Percentiles rank a stretch among this genome's conserved stretches.
phyloP scores from a whole-genome alignment of 768 basidiomycete genomes.

The Coprinopsis cinerea region DNA sequence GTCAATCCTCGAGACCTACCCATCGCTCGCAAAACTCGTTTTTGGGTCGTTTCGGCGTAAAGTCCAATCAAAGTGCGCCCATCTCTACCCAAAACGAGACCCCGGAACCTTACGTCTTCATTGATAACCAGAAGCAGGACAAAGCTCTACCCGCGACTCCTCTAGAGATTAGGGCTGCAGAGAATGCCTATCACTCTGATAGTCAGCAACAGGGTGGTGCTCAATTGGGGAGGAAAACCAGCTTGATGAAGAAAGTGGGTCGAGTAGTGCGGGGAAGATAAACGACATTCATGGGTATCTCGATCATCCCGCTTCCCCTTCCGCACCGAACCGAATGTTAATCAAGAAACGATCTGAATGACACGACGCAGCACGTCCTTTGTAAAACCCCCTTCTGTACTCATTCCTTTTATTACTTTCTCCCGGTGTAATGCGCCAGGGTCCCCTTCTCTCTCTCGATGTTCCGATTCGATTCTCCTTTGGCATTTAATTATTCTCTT shows the following conservation, averaged over 20 bases:
- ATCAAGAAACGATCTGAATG: not conserved
- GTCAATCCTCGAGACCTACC: conserved; percentile 43
- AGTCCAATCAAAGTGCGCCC: conserved; percentile 21
- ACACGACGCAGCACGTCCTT: no score
- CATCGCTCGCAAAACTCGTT: conserved; percentile 73
- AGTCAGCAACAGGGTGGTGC: conserved; percentile 28
- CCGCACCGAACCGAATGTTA: not conserved
- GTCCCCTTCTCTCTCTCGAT: no score
- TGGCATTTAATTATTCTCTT: no score
- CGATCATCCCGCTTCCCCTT: not conserved
- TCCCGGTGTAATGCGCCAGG: no score
- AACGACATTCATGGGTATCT: conserved; percentile 10
- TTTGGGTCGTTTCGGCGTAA: conserved; percentile 60
- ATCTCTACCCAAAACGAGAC: conserved; percentile 24
- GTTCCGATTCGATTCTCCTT: no score
- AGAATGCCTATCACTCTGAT: conserved; percentile 46
- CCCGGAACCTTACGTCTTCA: conserved; percentile 60
- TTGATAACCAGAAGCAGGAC: conserved; percentile 46
- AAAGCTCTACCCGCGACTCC: conserved; percentile 51
- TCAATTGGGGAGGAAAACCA: conserved; percentile 63
- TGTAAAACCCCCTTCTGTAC: no score
- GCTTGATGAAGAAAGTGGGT: conserved; percentile 76
- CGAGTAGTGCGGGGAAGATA: conserved; percentile 58
- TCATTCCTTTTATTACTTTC: no score
- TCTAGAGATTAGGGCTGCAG: conserved; percentile 7